These are phyloP conservation scores for Dipteronia sinensis DNA, from an alignment of 345 rosid genomes.

Conservation along the genomic window DNA sequence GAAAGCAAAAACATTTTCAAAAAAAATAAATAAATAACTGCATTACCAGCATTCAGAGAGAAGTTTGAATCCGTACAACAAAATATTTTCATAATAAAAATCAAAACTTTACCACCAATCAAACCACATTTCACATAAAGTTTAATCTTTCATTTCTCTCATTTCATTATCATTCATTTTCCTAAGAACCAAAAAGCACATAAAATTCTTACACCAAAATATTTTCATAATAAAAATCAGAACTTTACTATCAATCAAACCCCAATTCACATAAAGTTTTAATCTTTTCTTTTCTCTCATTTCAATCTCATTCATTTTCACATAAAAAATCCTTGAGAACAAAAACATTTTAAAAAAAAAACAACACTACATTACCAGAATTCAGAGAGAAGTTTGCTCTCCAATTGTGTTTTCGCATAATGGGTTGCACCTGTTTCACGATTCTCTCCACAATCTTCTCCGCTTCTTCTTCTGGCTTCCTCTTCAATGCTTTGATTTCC, in stretches of 20 bases:
- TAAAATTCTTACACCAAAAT: not conserved
- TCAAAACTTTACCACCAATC: not conserved
- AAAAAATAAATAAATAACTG: not conserved
- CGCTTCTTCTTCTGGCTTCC: constrained; percentile 66
- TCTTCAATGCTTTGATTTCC: constrained; percentile 70
- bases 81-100: not conserved
- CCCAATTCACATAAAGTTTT: too few species aligned
- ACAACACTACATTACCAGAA: constrained; percentile 30
- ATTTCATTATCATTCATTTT: not conserved
- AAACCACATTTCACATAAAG: not conserved
- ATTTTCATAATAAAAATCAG: too few species aligned
- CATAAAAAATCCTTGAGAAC: not conserved
- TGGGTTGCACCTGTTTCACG: constrained; percentile 64
- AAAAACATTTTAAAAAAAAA: too few species aligned
- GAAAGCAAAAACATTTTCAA: not conserved
- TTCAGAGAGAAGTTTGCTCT: constrained; percentile 51
- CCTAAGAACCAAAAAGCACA: not conserved
- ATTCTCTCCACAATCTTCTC: constrained; percentile 57
- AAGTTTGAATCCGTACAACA: constrained; percentile 39
- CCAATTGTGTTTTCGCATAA: constrained; percentile 56
- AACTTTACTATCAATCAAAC: too few species aligned
- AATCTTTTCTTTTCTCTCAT: too few species aligned
- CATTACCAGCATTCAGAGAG: constrained; percentile 45
- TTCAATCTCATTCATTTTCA: too few species aligned
- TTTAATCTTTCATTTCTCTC: too few species aligned